phyloP scores from a whole-genome alignment of 345 rosid genomes.

The Gynandropsis gynandra region DNA sequence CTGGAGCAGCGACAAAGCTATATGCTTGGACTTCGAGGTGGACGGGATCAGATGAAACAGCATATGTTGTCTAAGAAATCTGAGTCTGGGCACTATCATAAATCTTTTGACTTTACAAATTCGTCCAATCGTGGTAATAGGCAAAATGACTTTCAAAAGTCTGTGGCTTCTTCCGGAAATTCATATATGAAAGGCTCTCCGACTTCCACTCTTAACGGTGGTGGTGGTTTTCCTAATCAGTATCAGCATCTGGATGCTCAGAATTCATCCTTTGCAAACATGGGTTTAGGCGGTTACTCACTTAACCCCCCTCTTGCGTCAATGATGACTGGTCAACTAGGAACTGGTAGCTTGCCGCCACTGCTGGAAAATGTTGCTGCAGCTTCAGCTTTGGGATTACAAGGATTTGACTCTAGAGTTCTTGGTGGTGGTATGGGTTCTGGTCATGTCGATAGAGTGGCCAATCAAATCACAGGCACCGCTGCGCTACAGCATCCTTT shows the following conservation, averaged over 20 bases:
- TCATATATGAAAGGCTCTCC: slow-evolving; percentile 52
- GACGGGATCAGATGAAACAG: slow-evolving; percentile 28
- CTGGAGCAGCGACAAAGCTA: slow-evolving; percentile 44
- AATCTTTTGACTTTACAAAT: slow-evolving; percentile 33
- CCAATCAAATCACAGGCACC: slow-evolving; percentile 35
- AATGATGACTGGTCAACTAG: slow-evolving; percentile 46
- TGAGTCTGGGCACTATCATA: slow-evolving; percentile 25
- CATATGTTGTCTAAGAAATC: slow-evolving; percentile 55
- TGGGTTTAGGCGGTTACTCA: slow-evolving; percentile 44
- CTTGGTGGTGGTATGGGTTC: slow-evolving; percentile 39
- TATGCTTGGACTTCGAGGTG: slow-evolving; percentile 39
- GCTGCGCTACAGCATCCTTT: slow-evolving; percentile 36
- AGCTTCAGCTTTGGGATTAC: slow-evolving; percentile 39
- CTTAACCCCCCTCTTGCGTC: slow-evolving; percentile 44
- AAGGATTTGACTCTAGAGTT: slow-evolving; percentile 48
- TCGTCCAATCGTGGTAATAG: slow-evolving; percentile 2
- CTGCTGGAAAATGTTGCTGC: slow-evolving; percentile 59
- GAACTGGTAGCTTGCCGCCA: slow-evolving; percentile 46
- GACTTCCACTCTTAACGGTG: slow-evolving; percentile 37
- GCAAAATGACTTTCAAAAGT: not conserved
- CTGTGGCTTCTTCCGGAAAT: slow-evolving; percentile 30
- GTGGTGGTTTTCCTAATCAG: slow-evolving; percentile 31
- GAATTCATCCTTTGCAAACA: slow-evolving; percentile 38
- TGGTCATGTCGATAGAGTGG: slow-evolving; percentile 31
- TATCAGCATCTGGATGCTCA: slow-evolving; percentile 42